A percentile compares a stretch with the other conserved stretches of the same genome.
Evolutionary conservation across 495 filamentous ascomycete species (phyloP).

Genomic region (Glutinoglossum americanum): DNA sequence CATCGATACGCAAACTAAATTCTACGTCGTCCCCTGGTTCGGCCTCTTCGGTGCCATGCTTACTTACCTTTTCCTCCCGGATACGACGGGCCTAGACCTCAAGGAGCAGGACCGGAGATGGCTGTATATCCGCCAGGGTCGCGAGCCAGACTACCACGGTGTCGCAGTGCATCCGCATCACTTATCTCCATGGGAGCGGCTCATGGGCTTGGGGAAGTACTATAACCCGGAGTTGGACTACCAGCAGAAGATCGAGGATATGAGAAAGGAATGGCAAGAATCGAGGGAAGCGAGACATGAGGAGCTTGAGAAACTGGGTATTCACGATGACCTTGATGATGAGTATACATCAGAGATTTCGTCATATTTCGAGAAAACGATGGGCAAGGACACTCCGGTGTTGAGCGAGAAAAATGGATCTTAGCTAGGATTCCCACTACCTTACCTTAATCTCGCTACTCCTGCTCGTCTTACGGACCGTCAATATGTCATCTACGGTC

Average conservation of each 20-base stretch:
- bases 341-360: background rate
- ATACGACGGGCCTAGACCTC: slow-evolving; percentile 80
- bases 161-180: slow-evolving; percentile 57
- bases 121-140: slow-evolving; percentile 53
- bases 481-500: too few species aligned
- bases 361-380: slow-evolving; percentile 1
- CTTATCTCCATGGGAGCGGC: slow-evolving; percentile 1
- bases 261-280: slow-evolving; percentile 1
- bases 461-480: too few species aligned
- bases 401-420: too few species aligned
- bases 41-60: slow-evolving; percentile 60
- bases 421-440: too few species aligned
- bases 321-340: background rate
- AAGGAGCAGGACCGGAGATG: slow-evolving; percentile 88
- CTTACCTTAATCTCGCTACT: too few species aligned
- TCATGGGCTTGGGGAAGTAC: slow-evolving; percentile 4
- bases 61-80: slow-evolving; percentile 63
- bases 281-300: background rate
- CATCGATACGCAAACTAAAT: slow-evolving; percentile 53
- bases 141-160: slow-evolving; percentile 67
- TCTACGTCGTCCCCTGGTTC: slow-evolving; percentile 84
- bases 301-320: background rate
- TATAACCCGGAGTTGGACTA: slow-evolving; percentile 5
- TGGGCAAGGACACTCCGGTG: too few species aligned
- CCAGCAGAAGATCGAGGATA: slow-evolving; percentile 5